Evolutionary conservation across 108 stramenopile species (phyloP), one percentile per base, ranked within the genome.

Genomic region (Nitzschia putrida): DNA sequence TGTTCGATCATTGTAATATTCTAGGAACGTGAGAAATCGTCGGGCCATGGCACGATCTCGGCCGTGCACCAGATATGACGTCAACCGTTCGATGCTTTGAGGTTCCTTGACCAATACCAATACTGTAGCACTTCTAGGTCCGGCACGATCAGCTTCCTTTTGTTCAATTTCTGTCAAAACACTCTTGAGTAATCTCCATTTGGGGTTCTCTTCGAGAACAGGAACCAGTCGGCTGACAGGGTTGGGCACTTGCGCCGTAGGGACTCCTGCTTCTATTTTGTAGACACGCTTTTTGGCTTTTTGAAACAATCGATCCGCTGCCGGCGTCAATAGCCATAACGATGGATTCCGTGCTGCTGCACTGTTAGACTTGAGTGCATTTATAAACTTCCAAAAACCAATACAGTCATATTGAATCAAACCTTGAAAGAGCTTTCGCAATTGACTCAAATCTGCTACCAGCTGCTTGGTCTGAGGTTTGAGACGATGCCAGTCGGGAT

Each of bases 401-500:
- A 97, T 80, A 43, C 95, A 93, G 76, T 99, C 98, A 68, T 94
- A 95, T 13, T 94, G 88, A 60, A 97, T 85, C 53, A 97, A 68
- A 57, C 84, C 79, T 64, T 94, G 91, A 69, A 99, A 96, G 34
- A 98, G 74, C n/a, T 87, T 81, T 21, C 97, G 82, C 45, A 99
- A 70, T 4, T 80, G 88, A 45, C 88, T 68, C 47, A 99, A 66
- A 70, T 99, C 98, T 47, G 72, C 71, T 34, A 98, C 85, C 0
- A 96, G 76, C 79, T 97, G 96, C 57, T 95, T 97, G 2, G 90
- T 90, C 60, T 86, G 68, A 18, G 83, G 86, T 29, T 73, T 50
- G 5, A 98, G 83, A 58, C 88, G 88, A 71, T 99, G 97, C 97
- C 97, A 99, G 51, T 98, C 95, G 9, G 92, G 90, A 57, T 97